These are phyloP conservation scores for Candida tammaniensis DNA, from an alignment of 805 yeast species.

Conservation along the genomic window DNA sequence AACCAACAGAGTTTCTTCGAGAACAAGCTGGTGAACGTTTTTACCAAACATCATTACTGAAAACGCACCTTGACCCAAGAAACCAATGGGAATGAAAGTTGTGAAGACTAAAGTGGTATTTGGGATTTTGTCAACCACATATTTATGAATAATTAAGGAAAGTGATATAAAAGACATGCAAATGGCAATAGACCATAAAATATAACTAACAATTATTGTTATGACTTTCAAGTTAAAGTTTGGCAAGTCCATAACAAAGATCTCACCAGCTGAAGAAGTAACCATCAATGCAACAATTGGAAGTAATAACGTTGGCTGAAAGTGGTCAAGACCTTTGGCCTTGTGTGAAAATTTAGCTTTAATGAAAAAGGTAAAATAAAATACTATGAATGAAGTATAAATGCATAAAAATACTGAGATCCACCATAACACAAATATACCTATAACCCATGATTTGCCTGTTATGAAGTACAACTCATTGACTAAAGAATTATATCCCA, in stretches of 20 bases:
- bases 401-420: slow-evolving; percentile 54
- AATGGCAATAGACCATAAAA: slow-evolving; percentile 71
- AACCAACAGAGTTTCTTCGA: background rate
- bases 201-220: slow-evolving; percentile 50
- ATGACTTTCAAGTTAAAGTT: slow-evolving; percentile 42
- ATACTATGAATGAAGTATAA: slow-evolving; percentile 57
- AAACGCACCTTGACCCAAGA: slow-evolving; percentile 81
- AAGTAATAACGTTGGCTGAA: slow-evolving; percentile 60
- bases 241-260: slow-evolving; percentile 47
- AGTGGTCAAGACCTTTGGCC: slow-evolving; percentile 15
- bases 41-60: slow-evolving; percentile 58
- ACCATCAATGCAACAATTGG: slow-evolving; percentile 84
- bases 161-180: slow-evolving; percentile 55
- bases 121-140: slow-evolving; percentile 60
- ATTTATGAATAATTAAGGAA: slow-evolving; percentile 57
- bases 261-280: slow-evolving; percentile 65
- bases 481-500: slow-evolving; percentile 72
- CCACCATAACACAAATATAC: slow-evolving; percentile 67
- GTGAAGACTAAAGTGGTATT: slow-evolving; percentile 53
- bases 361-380: slow-evolving; percentile 46
- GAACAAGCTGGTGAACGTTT: slow-evolving; percentile 28
- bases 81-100: slow-evolving; percentile 77
- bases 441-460: slow-evolving; percentile 41
- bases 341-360: slow-evolving; percentile 25
- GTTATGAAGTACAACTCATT: slow-evolving; percentile 52